A percentile compares a stretch with the other conserved stretches of the same genome.
Conservation (phyloP, 148 eudicot genomes). For the Amaranthus palmeri region DNA sequence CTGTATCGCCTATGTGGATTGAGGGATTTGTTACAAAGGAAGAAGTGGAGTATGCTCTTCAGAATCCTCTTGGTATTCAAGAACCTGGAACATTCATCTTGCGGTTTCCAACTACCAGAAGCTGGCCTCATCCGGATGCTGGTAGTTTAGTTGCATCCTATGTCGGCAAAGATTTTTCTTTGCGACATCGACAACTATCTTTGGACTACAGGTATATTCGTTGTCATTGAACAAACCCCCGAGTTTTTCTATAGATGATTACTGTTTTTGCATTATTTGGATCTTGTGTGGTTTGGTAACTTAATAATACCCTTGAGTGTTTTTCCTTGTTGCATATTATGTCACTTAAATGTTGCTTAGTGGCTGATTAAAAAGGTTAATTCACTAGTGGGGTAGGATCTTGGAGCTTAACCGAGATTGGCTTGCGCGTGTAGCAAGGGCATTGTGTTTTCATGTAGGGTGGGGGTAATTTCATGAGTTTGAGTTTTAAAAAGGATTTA, state of each 20-base stretch:
- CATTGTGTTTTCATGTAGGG: too few species aligned
- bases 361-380: too few species aligned
- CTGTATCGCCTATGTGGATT: slow-evolving; percentile 65
- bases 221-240: not conserved
- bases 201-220: slow-evolving; percentile 57
- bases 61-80: slow-evolving; percentile 45
- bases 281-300: not conserved
- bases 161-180: slow-evolving; percentile 60
- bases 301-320: not conserved
- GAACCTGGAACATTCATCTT: slow-evolving; percentile 88
- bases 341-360: too few species aligned
- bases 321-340: not conserved
- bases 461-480: too few species aligned
- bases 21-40: slow-evolving; percentile 89
- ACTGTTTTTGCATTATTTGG: not conserved
- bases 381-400: too few species aligned
- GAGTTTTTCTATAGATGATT: not conserved
- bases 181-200: slow-evolving; percentile 78
- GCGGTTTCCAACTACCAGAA: slow-evolving; percentile 88
- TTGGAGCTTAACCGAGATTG: too few species aligned
- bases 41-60: slow-evolving; percentile 76
- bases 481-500: too few species aligned
- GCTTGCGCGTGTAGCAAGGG: too few species aligned
- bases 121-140: slow-evolving; percentile 99
- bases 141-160: slow-evolving; percentile 85